phyloP scores from a whole-genome alignment of 176 grass and related monocot species.

The Oryza glumipatula region DNA sequence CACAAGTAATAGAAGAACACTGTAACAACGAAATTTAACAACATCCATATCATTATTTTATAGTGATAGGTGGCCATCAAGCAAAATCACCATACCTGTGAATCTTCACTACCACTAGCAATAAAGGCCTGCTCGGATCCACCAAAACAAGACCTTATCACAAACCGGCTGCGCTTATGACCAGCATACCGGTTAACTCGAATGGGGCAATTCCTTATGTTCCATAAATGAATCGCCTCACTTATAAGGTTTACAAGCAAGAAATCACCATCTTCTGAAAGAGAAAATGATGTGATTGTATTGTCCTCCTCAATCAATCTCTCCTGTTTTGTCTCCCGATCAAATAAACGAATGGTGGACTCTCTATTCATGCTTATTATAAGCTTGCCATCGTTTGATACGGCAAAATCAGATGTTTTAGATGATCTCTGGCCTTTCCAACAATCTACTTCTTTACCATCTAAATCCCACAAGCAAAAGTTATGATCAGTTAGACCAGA shows the following conservation, averaged over 20 bases:
- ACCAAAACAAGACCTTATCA: conserved; percentile 96
- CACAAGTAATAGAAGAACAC: conserved; percentile 18
- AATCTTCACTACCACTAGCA: conserved; percentile 97
- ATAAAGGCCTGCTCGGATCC: conserved; percentile 83
- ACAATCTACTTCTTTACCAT: conserved; percentile 65
- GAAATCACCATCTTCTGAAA: conserved; percentile 82
- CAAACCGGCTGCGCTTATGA: conserved; percentile 73
- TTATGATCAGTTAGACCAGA: conserved; percentile 50
- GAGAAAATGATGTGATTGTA: conserved; percentile 78
- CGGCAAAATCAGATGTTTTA: conserved; percentile 63
- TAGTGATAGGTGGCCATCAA: background rate
- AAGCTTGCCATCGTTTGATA: conserved; percentile 64
- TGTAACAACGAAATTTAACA: conserved; percentile 13
- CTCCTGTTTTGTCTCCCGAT: conserved; percentile 71
- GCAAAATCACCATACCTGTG: conserved; percentile 58
- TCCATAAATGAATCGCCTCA: conserved; percentile 92
- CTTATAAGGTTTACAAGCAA: conserved; percentile 75
- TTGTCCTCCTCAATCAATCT: conserved; percentile 67
- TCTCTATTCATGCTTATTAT: conserved; percentile 71
- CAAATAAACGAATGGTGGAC: conserved; percentile 59
- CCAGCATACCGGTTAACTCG: conserved; percentile 68
- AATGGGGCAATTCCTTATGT: conserved; percentile 66
- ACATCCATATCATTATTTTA: conserved; percentile 1
- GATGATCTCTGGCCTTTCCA: conserved; percentile 63
- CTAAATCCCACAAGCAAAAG: conserved; percentile 66